Conservation (phyloP, 495 filamentous ascomycete genomes). For the Trichocladium antarcticum region DNA sequence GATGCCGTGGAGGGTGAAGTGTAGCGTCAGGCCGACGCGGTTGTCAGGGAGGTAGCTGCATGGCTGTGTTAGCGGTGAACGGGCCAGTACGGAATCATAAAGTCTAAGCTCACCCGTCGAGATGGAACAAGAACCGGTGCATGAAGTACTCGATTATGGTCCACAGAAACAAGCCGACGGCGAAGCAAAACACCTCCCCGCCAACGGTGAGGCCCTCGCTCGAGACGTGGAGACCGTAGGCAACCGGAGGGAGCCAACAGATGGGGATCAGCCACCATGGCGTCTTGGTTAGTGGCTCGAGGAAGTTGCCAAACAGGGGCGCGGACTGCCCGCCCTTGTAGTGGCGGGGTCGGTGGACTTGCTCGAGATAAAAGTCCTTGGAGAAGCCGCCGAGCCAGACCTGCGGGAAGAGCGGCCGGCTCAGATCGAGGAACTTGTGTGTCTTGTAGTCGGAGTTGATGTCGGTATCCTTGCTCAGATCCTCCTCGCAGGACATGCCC, state of each 20-base stretch:
- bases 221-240: constrained; percentile 62
- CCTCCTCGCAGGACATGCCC: constrained; percentile 75
- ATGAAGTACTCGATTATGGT: constrained; percentile 81
- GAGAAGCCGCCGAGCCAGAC: constrained; percentile 79
- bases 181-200: constrained; percentile 45
- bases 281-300: constrained; percentile 89
- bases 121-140: constrained; percentile 88
- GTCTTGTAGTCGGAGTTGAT: constrained; percentile 58
- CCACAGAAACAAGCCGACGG: constrained; percentile 64
- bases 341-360: constrained; percentile 89
- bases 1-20: constrained; percentile 93
- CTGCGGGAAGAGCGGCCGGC: constrained; percentile 73
- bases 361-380: constrained; percentile 90
- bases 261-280: constrained; percentile 83
- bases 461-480: constrained; percentile 79
- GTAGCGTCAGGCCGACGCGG: constrained; percentile 70
- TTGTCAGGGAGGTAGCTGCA: constrained; percentile 82
- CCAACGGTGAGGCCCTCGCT: constrained; percentile 40
- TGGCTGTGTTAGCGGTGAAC: constrained; percentile 10
- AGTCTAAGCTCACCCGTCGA: constrained; percentile 61
- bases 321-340: constrained; percentile 88
- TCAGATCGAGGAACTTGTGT: constrained; percentile 90
- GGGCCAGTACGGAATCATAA: background rate
- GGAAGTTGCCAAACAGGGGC: constrained; percentile 92
- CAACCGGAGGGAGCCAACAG: constrained; percentile 74